These are phyloP conservation scores for Paulownia fortunei DNA, from an alignment of 257 asterid genomes.

Conservation along the genomic window DNA sequence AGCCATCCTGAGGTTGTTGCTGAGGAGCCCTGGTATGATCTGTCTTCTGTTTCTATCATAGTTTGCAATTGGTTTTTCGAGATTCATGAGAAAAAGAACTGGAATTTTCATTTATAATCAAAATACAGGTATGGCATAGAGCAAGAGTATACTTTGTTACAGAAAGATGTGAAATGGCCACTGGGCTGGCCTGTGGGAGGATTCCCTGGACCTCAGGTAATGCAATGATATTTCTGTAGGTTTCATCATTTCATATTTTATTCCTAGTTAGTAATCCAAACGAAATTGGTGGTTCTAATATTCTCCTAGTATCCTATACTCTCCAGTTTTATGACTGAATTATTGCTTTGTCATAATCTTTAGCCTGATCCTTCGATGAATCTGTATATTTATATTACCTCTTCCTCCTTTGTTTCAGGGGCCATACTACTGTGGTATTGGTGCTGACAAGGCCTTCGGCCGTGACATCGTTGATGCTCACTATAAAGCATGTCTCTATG, in stretches of 20 bases:
- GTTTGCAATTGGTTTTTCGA: neutral
- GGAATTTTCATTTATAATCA: neutral
- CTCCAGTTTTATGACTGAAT: neutral
- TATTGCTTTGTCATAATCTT: neutral
- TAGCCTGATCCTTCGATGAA: neutral
- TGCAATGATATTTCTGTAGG: neutral
- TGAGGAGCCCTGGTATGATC: conserved; percentile 55
- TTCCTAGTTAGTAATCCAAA: too few species aligned
- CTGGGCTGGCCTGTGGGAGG: conserved; percentile 87
- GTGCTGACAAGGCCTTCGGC: conserved; percentile 84
- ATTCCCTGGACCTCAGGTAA: conserved; percentile 88
- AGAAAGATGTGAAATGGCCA: conserved; percentile 71
- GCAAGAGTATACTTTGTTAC: conserved; percentile 76
- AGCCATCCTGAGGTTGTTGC: conserved; percentile 48
- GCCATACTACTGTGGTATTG: conserved; percentile 79
- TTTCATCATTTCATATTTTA: neutral
- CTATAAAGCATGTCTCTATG: conserved; percentile 79
- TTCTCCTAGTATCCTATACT: neutral
- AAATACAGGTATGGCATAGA: conserved; percentile 76
- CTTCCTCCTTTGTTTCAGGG: conserved; percentile 48
- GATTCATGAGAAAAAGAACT: neutral
- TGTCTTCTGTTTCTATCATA: neutral
- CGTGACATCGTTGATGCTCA: conserved; percentile 81
- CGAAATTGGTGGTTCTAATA: neutral
- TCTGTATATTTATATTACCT: neutral